phyloP scores from a whole-genome alignment of 306 rosid species.

The Hippophae rhamnoides region DNA sequence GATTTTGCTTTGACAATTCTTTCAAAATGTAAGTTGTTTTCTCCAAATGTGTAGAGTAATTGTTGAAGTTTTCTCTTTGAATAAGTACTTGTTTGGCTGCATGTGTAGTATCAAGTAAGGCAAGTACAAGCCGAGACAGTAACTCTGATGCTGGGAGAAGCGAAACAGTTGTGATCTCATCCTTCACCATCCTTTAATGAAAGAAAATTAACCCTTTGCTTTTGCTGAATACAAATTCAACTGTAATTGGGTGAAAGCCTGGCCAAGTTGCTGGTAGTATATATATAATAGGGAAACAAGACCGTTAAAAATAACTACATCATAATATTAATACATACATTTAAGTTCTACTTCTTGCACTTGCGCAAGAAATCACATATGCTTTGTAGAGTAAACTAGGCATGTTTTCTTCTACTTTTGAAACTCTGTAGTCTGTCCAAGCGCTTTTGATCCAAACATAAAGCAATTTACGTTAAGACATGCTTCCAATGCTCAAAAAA shows the following conservation, averaged over 20 bases:
- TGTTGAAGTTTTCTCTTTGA: constrained; percentile 39
- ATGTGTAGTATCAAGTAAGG: constrained; percentile 25
- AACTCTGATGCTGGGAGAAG: constrained; percentile 31
- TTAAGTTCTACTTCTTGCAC: neutral
- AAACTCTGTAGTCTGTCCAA: no score
- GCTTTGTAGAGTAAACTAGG: no score
- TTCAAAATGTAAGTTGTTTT: constrained; percentile 25
- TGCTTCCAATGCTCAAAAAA: no score
- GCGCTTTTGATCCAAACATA: no score
- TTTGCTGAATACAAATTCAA: constrained; percentile 12
- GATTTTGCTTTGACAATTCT: constrained; percentile 22
- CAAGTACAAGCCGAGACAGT: constrained; percentile 21
- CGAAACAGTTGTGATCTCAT: constrained; percentile 18
- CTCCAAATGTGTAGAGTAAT: constrained; percentile 33
- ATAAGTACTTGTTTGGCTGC: constrained; percentile 34
- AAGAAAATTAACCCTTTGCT: constrained; percentile 7
- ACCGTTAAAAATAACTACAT: neutral
- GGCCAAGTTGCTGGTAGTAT: constrained; percentile 12
- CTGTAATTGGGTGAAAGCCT: constrained; percentile 15
- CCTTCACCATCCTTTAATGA: constrained; percentile 27
- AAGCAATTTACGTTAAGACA: no score
- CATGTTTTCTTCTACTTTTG: no score
- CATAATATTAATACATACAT: neutral
- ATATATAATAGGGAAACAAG: neutral
- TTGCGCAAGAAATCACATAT: no score